phyloP scores from a whole-genome alignment of 768 basidiomycete species.

The Rhodotorula diobovata region DNA sequence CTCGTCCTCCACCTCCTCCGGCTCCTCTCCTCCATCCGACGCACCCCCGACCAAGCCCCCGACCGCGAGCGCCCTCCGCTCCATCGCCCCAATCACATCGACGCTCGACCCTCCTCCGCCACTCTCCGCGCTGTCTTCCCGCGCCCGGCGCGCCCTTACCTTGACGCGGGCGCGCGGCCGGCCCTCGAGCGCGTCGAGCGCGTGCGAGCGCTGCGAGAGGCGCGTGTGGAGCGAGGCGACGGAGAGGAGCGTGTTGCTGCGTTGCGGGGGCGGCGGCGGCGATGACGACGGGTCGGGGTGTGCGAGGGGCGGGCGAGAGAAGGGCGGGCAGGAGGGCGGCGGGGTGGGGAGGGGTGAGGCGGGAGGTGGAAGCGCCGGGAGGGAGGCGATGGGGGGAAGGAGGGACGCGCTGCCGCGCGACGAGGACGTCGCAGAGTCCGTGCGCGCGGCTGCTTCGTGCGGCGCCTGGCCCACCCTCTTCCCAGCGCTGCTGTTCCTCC shows the following conservation, averaged over 20 bases:
- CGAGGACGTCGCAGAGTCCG: neutral
- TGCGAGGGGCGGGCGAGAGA: neutral
- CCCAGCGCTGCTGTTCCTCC: neutral
- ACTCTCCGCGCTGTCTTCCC: neutral
- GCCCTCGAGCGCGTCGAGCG: constrained; percentile 29
- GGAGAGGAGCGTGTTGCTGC: constrained; percentile 12
- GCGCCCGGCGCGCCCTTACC: neutral
- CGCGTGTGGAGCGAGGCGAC: constrained; percentile 2
- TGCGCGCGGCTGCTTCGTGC: neutral
- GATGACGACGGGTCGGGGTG: neutral
- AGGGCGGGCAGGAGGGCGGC: neutral
- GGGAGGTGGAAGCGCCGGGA: neutral
- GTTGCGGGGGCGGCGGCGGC: no score
- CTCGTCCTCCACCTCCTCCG: neutral
- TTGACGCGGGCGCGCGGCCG: no score
- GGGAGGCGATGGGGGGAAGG: neutral
- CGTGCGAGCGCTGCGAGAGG: neutral
- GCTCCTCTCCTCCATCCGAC: neutral
- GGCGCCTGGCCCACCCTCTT: no score
- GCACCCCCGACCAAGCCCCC: neutral
- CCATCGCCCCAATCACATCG: neutral
- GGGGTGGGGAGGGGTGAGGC: neutral
- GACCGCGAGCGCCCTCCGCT: neutral
- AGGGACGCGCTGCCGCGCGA: neutral
- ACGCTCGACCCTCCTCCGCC: neutral